Base-by-base conservation (phyloP, 2,329 filamentous ascomycete genomes). In the Chrysosphaeria jannelii region DNA sequence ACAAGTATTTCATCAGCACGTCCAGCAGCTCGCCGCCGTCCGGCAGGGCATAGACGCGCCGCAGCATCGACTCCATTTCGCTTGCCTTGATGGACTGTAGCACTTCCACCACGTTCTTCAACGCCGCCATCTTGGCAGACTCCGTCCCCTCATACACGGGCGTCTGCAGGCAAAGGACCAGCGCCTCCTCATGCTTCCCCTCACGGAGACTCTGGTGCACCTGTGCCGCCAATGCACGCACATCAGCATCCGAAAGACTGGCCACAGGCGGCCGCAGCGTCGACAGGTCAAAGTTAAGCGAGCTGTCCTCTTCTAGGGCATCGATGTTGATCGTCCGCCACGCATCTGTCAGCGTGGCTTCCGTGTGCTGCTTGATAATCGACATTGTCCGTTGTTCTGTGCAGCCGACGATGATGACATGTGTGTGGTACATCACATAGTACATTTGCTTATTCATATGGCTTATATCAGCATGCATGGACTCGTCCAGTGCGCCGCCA, bases 1-100 rank as follows among this genome's bases (percentile, higher is more conserved):
- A 91, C 65, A 91, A 53, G 48, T 91, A 97, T 52, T 97, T 97
- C 74, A 90, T 90, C 43, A 97, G 50, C 24, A 81, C 76, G 44
- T 97, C 85, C 34, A 89, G 50, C 29, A 72, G 57, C 46, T 93
- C 85, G 30, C 62, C 63, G 14, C 85, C 85, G 30, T 72, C 72
- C 23, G 71, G 62, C 8, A 67, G 64, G 28, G 51, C 52, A 47
- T 85, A 78, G 38, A 93, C 70, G 27, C 66, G 61, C 46, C 68
- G 64, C 34, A 97, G 52, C 37, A 93, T 64, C 9, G 75, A 71
- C 31, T 67, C 76, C 74, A 93, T 93, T 36, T 97, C 85, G 35
- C 72, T 72, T 39, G 85, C 78, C 43, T 89, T 79, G 48, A 93
- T 93, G 11, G 76, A 85, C 46, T 90, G 79, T 33, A 97, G 53